Percentiles rank a stretch among this genome's conserved stretches.
Conservation (phyloP, 2,329 filamentous ascomycete genomes). For the Furcasterigmium furcatum region DNA sequence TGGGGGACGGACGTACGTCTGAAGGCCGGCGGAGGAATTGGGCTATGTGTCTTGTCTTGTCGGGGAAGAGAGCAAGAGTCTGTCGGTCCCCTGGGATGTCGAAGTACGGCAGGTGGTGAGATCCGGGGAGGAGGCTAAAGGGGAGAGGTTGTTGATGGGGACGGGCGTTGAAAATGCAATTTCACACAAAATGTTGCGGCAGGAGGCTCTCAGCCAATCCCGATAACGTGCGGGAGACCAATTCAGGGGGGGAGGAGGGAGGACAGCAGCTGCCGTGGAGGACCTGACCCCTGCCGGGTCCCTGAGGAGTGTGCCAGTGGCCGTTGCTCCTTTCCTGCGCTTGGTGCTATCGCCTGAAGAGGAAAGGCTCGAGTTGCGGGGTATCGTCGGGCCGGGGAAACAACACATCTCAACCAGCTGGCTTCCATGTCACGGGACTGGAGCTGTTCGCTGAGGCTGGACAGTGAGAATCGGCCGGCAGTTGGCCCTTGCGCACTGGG, state of each 20-base stretch:
- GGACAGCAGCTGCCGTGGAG: neutral
- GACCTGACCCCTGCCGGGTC: neutral
- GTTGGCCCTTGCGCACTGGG: too few relatives aligned
- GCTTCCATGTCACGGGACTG: slow-evolving; percentile 12
- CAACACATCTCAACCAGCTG: neutral
- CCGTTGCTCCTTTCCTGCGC: neutral
- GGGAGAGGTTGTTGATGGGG: slow-evolving; percentile 15
- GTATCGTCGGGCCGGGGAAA: neutral
- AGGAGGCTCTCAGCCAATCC: slow-evolving; percentile 16
- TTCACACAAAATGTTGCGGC: slow-evolving; percentile 34
- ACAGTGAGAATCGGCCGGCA: too few relatives aligned
- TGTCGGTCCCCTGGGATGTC: neutral
- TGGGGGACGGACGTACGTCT: neutral
- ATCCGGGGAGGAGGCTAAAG: slow-evolving; percentile 13
- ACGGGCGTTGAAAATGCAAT: slow-evolving; percentile 27
- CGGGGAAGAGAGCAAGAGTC: neutral
- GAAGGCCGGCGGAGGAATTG: neutral
- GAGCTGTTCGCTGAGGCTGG: slow-evolving; percentile 6
- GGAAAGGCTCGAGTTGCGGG: neutral
- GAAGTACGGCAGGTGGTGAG: slow-evolving; percentile 5
- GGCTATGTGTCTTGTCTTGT: neutral
- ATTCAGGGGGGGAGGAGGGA: slow-evolving; percentile 14
- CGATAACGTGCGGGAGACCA: slow-evolving; percentile 11
- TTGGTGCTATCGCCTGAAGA: neutral
- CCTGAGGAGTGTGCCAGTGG: neutral